A percentile compares a stretch with the other conserved stretches of the same genome.
phyloP scores from a whole-genome alignment of 345 rosid species.

The Eutrema heterophyllum region DNA sequence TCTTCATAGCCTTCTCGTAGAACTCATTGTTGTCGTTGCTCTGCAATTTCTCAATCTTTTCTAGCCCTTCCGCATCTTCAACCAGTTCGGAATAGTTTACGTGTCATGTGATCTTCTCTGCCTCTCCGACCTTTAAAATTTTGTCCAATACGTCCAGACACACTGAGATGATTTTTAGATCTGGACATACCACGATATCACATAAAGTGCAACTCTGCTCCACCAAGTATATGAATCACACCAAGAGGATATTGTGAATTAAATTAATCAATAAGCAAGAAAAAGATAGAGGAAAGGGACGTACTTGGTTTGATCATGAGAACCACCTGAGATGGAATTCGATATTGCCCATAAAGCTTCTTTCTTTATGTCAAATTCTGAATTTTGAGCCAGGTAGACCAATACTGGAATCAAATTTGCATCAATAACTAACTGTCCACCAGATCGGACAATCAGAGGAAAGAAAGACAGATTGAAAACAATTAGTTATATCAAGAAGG shows the following conservation, averaged over 20 bases:
- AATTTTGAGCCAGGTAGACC: conserved; percentile 49
- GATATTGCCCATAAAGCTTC: conserved; percentile 15
- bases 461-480: too few relatives aligned
- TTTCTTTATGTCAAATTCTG: conserved; percentile 52
- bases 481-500: too few relatives aligned
- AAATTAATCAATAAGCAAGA: neutral
- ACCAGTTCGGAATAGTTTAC: conserved; percentile 44
- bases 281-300: neutral
- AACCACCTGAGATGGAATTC: conserved; percentile 51
- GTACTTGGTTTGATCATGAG: conserved; percentile 63
- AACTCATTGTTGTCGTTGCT: conserved; percentile 39
- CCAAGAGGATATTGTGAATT: neutral
- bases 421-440: conserved; percentile 51
- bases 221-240: conserved; percentile 40
- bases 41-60: conserved; percentile 65
- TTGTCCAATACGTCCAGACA: conserved; percentile 62
- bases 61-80: conserved; percentile 57
- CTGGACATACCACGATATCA: conserved; percentile 57
- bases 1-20: conserved; percentile 52
- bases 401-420: conserved; percentile 45
- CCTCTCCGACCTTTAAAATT: conserved; percentile 63
- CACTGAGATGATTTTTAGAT: conserved; percentile 48
- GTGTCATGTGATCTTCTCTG: conserved; percentile 45
- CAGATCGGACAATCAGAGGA: neutral
- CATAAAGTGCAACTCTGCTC: conserved; percentile 56